These are phyloP conservation scores for Camelina neglecta DNA, from an alignment of 345 rosid species.

Conservation along the genomic window DNA sequence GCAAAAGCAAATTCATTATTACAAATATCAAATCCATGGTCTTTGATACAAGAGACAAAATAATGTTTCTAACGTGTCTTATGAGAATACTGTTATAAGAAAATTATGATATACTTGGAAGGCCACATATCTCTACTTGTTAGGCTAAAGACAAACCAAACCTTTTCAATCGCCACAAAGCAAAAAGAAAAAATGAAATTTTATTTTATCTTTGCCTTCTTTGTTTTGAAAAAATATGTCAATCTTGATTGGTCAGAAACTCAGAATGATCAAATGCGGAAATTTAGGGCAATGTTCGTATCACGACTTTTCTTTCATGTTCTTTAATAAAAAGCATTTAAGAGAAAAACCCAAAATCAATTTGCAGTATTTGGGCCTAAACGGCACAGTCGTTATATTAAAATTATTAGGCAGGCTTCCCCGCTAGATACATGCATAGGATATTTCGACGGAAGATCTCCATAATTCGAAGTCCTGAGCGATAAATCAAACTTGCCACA, in stretches of 20 bases:
- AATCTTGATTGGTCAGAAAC: background rate
- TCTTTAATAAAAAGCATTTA: background rate
- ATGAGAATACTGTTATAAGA: constrained; percentile 2
- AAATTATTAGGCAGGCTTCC: too few species aligned
- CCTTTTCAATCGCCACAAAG: constrained; percentile 34
- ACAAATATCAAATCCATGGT: background rate
- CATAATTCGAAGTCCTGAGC: too few species aligned
- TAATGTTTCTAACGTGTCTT: constrained; percentile 13
- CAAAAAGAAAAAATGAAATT: background rate
- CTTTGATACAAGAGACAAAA: constrained; percentile 23
- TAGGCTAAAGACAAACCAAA: constrained; percentile 44
- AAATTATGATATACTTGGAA: constrained; percentile 24
- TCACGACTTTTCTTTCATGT: background rate
- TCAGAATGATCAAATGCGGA: background rate
- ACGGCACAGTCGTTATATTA: background rate
- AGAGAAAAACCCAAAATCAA: background rate
- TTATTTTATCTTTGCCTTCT: background rate
- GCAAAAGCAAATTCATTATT: constrained; percentile 20
- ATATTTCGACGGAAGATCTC: too few species aligned
- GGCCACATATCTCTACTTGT: constrained; percentile 40
- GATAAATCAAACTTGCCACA: too few species aligned
- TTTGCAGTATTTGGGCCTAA: background rate
- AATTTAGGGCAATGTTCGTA: background rate
- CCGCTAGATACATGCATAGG: too few species aligned
- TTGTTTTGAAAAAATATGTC: background rate